phyloP scores from a whole-genome alignment of 371 early-diverging fungal genomes.

The Lichtheimia ornata region DNA sequence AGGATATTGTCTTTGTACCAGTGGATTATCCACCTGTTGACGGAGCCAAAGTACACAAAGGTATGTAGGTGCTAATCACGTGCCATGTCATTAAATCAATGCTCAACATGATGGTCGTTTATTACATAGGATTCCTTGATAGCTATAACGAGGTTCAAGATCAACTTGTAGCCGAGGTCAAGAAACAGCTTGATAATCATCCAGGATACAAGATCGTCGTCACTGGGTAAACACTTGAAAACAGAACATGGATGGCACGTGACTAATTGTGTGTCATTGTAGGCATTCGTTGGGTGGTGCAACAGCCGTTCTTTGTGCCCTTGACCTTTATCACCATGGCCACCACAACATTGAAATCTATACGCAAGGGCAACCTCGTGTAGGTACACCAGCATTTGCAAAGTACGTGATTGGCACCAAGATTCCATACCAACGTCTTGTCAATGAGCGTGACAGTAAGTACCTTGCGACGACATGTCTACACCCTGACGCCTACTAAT shows the following conservation, averaged over 20 bases:
- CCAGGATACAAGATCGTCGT: slow-evolving; percentile 21
- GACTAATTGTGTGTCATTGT: neutral
- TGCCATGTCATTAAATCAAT: too few relatives aligned
- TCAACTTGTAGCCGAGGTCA: slow-evolving; percentile 6
- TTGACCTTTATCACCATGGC: slow-evolving; percentile 25
- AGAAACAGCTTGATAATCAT: slow-evolving; percentile 10
- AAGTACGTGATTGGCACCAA: slow-evolving; percentile 19
- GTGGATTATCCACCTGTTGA: slow-evolving; percentile 13
- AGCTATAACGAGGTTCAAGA: slow-evolving; percentile 15
- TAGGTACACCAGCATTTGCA: slow-evolving; percentile 23
- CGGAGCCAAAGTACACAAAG: slow-evolving; percentile 18
- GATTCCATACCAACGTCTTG: slow-evolving; percentile 14
- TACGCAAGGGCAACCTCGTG: slow-evolving; percentile 20
- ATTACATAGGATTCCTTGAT: slow-evolving; percentile 11
- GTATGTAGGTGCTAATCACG: too few relatives aligned
- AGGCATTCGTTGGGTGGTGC: slow-evolving; percentile 29
- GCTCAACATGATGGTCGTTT: too few relatives aligned
- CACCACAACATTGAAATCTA: neutral
- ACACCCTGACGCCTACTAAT: neutral
- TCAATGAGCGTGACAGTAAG: slow-evolving; percentile 25
- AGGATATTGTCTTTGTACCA: slow-evolving; percentile 15
- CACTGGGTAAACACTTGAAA: slow-evolving; percentile 10
- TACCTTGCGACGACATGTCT: neutral
- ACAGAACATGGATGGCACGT: neutral
- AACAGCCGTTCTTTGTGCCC: slow-evolving; percentile 12